Evolutionary conservation across 768 basidiomycete genomes (phyloP).

Genomic region (Nidula microcarpa): DNA sequence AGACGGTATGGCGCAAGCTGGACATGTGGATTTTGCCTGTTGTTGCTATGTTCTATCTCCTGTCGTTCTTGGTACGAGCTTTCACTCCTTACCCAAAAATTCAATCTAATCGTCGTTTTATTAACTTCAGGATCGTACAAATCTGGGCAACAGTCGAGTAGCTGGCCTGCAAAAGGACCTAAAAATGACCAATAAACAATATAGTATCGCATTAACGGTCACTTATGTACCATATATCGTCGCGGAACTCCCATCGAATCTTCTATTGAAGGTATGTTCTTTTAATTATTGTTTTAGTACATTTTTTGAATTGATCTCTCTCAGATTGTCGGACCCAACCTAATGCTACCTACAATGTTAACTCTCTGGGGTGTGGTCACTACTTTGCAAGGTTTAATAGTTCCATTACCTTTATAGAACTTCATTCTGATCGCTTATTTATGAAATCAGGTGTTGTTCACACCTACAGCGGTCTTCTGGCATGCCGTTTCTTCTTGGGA

Average conservation of each 20-base stretch:
- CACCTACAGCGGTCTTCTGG: slow-evolving; percentile 40
- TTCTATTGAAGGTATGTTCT: slow-evolving; percentile 46
- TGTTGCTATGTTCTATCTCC: slow-evolving; percentile 45
- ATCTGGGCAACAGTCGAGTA: slow-evolving; percentile 58
- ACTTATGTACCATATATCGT: slow-evolving; percentile 53
- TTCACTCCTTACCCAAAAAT: neutral
- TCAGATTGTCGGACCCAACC: slow-evolving; percentile 50
- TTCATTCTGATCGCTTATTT: neutral
- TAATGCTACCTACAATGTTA: slow-evolving; percentile 58
- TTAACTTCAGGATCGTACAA: slow-evolving; percentile 41
- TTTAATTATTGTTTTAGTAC: neutral
- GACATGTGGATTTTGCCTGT: slow-evolving; percentile 46
- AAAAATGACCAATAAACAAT: slow-evolving; percentile 44
- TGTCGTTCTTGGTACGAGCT: slow-evolving; percentile 47
- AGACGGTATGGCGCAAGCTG: slow-evolving; percentile 44
- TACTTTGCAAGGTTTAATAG: slow-evolving; percentile 49
- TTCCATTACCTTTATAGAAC: neutral
- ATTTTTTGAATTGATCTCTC: neutral
- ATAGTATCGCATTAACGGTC: slow-evolving; percentile 46
- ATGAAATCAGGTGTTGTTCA: slow-evolving; percentile 38
- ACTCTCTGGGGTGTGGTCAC: slow-evolving; percentile 68
- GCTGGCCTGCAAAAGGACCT: slow-evolving; percentile 57
- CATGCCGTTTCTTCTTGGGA: slow-evolving; percentile 49
- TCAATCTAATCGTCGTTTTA: neutral
- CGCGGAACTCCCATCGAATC: slow-evolving; percentile 60